Evolutionary conservation across 768 basidiomycete species (phyloP).

Genomic region (Boletus bicolor): DNA sequence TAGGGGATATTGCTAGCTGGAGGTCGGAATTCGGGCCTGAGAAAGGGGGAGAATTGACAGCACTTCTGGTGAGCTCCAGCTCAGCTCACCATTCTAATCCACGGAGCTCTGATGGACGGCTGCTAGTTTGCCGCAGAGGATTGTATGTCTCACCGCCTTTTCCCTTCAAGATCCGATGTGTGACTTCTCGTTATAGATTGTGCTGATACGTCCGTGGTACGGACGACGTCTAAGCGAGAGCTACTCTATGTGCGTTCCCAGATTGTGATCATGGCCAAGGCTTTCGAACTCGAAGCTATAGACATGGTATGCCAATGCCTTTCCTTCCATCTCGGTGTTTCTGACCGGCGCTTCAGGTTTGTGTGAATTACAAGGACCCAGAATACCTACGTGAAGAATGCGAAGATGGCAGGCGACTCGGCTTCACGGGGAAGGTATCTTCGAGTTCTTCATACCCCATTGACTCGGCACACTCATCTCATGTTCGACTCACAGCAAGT

Average conservation of each 20-base stretch:
- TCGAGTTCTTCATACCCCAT: background rate
- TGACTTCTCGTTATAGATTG: slow-evolving; percentile 57
- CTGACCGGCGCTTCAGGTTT: slow-evolving; percentile 52
- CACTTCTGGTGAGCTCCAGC: slow-evolving; percentile 48
- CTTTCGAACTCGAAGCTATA: slow-evolving; percentile 79
- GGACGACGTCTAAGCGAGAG: slow-evolving; percentile 72
- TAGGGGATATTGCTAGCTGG: slow-evolving; percentile 72
- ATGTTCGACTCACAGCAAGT: slow-evolving; percentile 64
- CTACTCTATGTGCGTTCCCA: slow-evolving; percentile 81
- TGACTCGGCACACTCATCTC: slow-evolving; percentile 3
- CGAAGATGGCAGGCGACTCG: slow-evolving; percentile 72
- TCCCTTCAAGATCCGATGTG: background rate
- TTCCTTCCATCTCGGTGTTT: background rate
- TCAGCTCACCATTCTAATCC: background rate
- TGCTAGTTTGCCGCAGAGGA: slow-evolving; percentile 91
- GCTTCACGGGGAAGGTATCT: slow-evolving; percentile 86
- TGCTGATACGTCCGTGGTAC: slow-evolving; percentile 79
- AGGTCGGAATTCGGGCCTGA: slow-evolving; percentile 43
- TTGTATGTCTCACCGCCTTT: slow-evolving; percentile 46
- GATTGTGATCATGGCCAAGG: slow-evolving; percentile 78
- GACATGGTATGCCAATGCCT: slow-evolving; percentile 66
- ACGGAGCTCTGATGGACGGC: background rate
- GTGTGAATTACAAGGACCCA: slow-evolving; percentile 79
- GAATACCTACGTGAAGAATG: slow-evolving; percentile 70
- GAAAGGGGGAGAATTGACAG: slow-evolving; percentile 54